Conservation (phyloP, 768 basidiomycete species). For the Phaffia australis region DNA sequence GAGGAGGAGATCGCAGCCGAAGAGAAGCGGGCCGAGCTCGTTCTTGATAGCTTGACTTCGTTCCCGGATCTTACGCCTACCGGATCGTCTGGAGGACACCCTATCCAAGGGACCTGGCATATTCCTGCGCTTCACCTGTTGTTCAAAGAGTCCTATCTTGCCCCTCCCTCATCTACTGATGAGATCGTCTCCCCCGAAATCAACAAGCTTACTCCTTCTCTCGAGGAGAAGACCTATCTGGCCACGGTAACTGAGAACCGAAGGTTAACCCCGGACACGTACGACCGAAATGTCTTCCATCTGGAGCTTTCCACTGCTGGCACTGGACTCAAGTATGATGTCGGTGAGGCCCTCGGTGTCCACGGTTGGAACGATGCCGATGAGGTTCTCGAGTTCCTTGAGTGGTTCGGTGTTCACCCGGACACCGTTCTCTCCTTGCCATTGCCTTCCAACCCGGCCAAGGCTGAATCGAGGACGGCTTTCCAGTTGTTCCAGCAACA, state of each 20-base stretch:
- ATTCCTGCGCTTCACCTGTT: constrained; percentile 54
- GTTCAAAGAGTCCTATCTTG: constrained; percentile 23
- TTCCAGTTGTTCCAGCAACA: constrained; percentile 94
- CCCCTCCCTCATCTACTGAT: not conserved
- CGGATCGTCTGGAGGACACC: constrained; percentile 62
- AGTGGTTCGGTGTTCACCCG: constrained; percentile 81
- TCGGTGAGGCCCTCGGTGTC: constrained; percentile 92
- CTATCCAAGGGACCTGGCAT: constrained; percentile 49
- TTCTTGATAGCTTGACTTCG: constrained; percentile 18
- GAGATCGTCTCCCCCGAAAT: constrained; percentile 5
- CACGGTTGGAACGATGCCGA: constrained; percentile 93
- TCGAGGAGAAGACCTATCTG: constrained; percentile 79
- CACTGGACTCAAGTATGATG: constrained; percentile 86
- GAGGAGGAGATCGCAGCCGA: constrained; percentile 36
- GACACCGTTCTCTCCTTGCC: constrained; percentile 71
- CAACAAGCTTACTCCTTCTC: constrained; percentile 48
- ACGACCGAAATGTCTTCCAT: constrained; percentile 98
- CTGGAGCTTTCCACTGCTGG: constrained; percentile 86
- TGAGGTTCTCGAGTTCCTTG: constrained; percentile 80
- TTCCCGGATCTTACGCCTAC: constrained; percentile 43
- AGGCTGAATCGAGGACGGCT: constrained; percentile 79
- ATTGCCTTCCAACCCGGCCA: constrained; percentile 46
- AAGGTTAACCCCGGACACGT: constrained; percentile 84
- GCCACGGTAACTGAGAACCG: constrained; percentile 89
- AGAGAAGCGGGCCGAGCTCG: constrained; percentile 34